These are phyloP conservation scores for Ogataea haglerorum DNA, from an alignment of 805 yeast species.

Conservation along the genomic window DNA sequence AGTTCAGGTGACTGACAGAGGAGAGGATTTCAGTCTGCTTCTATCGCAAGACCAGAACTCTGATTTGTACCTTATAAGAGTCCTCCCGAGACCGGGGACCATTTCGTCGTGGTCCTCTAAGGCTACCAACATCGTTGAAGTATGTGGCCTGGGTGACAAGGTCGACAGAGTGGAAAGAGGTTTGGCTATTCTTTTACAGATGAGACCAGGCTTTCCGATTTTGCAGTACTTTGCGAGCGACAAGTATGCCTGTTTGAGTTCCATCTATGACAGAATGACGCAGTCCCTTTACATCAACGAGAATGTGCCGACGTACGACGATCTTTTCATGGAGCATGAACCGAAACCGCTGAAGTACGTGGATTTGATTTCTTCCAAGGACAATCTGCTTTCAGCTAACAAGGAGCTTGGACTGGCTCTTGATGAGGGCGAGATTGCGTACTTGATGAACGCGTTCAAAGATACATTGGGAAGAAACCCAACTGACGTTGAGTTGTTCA, in stretches of 20 bases:
- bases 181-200: slow-evolving; percentile 64
- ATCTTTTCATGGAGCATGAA: slow-evolving; percentile 69
- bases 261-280: slow-evolving; percentile 93
- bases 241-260: slow-evolving; percentile 52
- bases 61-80: slow-evolving; percentile 60
- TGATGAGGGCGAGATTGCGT: slow-evolving; percentile 89
- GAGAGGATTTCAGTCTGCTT: slow-evolving; percentile 11
- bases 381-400: slow-evolving; percentile 72
- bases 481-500: slow-evolving; percentile 94
- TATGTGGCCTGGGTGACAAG: slow-evolving; percentile 72
- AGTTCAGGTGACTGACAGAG: slow-evolving; percentile 29
- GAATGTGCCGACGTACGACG: slow-evolving; percentile 60
- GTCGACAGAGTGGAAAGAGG: slow-evolving; percentile 93
- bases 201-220: slow-evolving; percentile 68
- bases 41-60: slow-evolving; percentile 29
- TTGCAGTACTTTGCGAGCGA: slow-evolving; percentile 50
- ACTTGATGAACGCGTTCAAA: slow-evolving; percentile 78
- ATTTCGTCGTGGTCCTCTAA: slow-evolving; percentile 99
- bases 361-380: slow-evolving; percentile 54
- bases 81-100: slow-evolving; percentile 92
- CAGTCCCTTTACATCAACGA: slow-evolving; percentile 58
- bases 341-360: slow-evolving; percentile 83
- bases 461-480: slow-evolving; percentile 79
- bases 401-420: slow-evolving; percentile 87
- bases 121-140: slow-evolving; percentile 91